Conservation (phyloP, 2,329 filamentous ascomycete genomes). For the Tolypocladium amazonense region DNA sequence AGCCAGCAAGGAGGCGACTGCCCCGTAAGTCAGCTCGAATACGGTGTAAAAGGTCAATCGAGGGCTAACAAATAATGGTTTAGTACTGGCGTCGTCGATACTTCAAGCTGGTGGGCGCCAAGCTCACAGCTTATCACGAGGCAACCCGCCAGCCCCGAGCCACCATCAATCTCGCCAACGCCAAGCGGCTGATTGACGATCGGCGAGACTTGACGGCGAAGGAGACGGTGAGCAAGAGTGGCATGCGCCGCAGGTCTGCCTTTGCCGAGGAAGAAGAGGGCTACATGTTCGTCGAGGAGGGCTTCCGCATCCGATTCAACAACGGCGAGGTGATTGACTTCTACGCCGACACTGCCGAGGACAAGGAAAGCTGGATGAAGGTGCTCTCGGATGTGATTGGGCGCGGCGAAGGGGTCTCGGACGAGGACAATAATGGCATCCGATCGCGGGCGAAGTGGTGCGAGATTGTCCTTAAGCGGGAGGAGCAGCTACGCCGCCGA, state of each 20-base stretch:
- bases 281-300: slow-evolving; percentile 99
- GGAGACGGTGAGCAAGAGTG: slow-evolving; percentile 65
- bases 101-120: slow-evolving; percentile 86
- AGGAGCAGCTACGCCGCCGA: slow-evolving; percentile 46
- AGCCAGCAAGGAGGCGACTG: slow-evolving; percentile 98
- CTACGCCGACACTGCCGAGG: slow-evolving; percentile 77
- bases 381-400: slow-evolving; percentile 64
- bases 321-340: slow-evolving; percentile 99
- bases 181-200: slow-evolving; percentile 88
- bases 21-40: slow-evolving; percentile 54
- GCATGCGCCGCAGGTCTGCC: slow-evolving; percentile 78
- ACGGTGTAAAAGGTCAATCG: neutral
- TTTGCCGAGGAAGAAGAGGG: slow-evolving; percentile 98
- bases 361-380: slow-evolving; percentile 94
- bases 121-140: slow-evolving; percentile 93
- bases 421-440: slow-evolving; percentile 31
- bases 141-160: slow-evolving; percentile 89
- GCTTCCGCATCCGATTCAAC: slow-evolving; percentile 96
- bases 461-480: slow-evolving; percentile 53
- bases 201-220: slow-evolving; percentile 73
- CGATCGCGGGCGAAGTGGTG: slow-evolving; percentile 52
- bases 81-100: slow-evolving; percentile 97
- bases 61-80: slow-evolving; percentile 24
- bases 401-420: slow-evolving; percentile 37
- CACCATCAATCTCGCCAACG: slow-evolving; percentile 92